Conservation (phyloP, 192 early-diverging fungal species). For the Umbelopsis isabellina region DNA sequence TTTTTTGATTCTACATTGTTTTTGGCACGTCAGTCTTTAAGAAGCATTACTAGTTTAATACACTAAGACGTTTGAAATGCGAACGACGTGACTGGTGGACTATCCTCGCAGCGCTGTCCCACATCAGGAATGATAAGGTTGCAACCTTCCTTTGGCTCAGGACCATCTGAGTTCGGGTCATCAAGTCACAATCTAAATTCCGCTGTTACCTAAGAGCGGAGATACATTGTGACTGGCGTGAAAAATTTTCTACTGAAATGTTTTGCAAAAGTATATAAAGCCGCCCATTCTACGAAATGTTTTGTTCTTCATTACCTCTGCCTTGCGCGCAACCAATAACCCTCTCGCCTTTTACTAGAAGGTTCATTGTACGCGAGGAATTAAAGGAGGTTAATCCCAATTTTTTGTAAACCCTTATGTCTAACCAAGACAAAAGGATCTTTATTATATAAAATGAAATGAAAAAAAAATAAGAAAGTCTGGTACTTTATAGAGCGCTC, state of each 20-base stretch:
- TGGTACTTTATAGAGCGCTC: neutral
- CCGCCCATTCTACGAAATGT: neutral
- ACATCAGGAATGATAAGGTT: neutral
- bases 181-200: neutral
- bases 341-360: constrained; percentile 24
- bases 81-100: neutral
- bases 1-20: too few relatives aligned
- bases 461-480: neutral
- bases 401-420: constrained; percentile 23
- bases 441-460: constrained; percentile 7
- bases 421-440: constrained; percentile 12
- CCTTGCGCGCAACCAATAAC: constrained; percentile 21
- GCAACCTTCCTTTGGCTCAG: neutral
- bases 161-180: neutral
- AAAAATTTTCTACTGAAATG: constrained; percentile 4
- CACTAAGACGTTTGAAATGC: too few relatives aligned
- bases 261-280: constrained; percentile 8
- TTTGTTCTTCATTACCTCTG: constrained; percentile 21
- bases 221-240: constrained; percentile 12
- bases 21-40: too few relatives aligned
- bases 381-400: constrained; percentile 23
- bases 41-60: too few relatives aligned
- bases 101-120: neutral
- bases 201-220: neutral
- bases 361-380: constrained; percentile 23